Base-by-base conservation (phyloP, 139 green algal species). In the Closterium sp. region DNA sequence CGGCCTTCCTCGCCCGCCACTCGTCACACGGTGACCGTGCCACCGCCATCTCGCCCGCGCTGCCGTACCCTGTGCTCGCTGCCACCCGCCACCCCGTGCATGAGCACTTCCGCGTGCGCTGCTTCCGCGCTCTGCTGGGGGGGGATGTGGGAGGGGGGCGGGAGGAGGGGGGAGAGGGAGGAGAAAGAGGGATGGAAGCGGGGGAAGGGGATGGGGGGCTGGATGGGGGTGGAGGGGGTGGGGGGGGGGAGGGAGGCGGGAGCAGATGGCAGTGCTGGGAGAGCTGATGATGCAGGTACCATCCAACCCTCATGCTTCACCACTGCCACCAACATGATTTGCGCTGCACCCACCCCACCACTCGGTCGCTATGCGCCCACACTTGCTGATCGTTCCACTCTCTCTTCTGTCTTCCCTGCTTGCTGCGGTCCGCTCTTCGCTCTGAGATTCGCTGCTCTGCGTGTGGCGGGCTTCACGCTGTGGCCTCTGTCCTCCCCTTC, bases 261-360 rank as follows among this genome's bases (percentile, higher is more conserved):
- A 92, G 69, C 91, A 96, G 87, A 86, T 96, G 81, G 38, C 66
- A 30, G 84, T 96, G 43, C 95, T 99, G 31, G 97, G 97, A 2
- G 97, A 99, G 94, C 94, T 99, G 16, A 99, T 99, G 97, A 95
- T 96, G 12, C 92, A 93, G 85, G 90, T 92, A 30, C 33, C n/a
- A n/a, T n/a, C n/a, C n/a, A n/a, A n/a, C n/a, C n/a, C n/a, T n/a
- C n/a, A n/a, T n/a, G n/a, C n/a, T n/a, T n/a, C n/a, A n/a, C n/a
- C n/a, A n/a, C n/a, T n/a, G 34, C 30, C 87, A 91, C 64, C 25
- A 87, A 90, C 25, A 84, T 21, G 10, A 23, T 16, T 19, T 28
- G 23, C 55, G 4, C 55, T 66, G 38, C 38, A 66, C 38, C 38
- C 8, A 2, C 21, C 38, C 21, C 21, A 12, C 38, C 38, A 19